Base-by-base conservation (phyloP, 306 rosid species). In the Sphenostylis stenocarpa region DNA sequence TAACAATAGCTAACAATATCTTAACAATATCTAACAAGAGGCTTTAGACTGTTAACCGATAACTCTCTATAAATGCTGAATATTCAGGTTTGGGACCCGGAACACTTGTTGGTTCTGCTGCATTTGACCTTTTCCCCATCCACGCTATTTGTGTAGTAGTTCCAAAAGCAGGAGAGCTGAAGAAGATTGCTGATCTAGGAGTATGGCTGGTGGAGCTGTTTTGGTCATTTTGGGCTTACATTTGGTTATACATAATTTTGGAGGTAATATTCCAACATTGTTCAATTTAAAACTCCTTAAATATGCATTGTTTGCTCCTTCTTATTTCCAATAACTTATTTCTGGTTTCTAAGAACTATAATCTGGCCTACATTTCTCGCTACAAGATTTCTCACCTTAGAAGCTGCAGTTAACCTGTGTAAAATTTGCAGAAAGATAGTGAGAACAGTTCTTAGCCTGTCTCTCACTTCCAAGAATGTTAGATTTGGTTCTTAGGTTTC, bases 211-310 rank as follows among this genome's bases (percentile, higher is more conserved):
- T 95, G 85, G 98, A 95, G 82, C 87, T 95, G 49, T 86, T 88
- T 81, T 95, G 98, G 98, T 95, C 98, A 29, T 95, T 92, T 77
- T 95, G 98, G 98, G 98, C 98, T 70, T 95, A 95, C 84, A 47
- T 89, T 83, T 95, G 98, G 98, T 82, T 95, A 49, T 95, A 95
- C 74, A 92, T 95, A 57, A 95, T 95, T 84, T 83, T 94, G 82
- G 91, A 94, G 95, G 98, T 94, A 86, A 82, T 44, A 48, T 16
- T 29, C 72, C 75, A 61, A 76, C 60, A 43, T 44, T 82, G 26
- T 56, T 44, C 63, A 68, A 38, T 26, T 62, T 55, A 17, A 75
- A 76, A 56, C 33, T 29, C 33, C 39, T 41, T 41, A 39, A 34
- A 43, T 76, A 17, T 65, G 43, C 23, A 8, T 70, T 49, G 52